Conservation (phyloP, 2,329 filamentous ascomycete genomes). For the Fusarium liriodendri region DNA sequence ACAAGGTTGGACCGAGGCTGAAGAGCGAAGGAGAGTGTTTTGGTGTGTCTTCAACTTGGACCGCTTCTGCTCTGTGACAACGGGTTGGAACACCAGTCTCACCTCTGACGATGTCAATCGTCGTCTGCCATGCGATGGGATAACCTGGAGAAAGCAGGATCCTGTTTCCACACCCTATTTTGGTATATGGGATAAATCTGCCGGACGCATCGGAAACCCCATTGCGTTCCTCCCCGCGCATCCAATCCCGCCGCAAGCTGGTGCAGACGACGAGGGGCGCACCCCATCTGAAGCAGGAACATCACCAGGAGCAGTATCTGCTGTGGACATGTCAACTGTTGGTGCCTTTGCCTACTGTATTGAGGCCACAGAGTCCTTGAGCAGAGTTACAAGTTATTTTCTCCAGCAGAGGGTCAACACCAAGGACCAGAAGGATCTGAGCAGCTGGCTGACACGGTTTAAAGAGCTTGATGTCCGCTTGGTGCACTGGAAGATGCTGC, state of each 20-base stretch:
- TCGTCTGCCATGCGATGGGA: conserved; percentile 53
- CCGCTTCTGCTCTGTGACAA: conserved; percentile 48
- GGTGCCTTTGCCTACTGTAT: conserved; percentile 57
- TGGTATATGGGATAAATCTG: conserved; percentile 54
- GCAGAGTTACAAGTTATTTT: conserved; percentile 55
- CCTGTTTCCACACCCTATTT: conserved; percentile 53
- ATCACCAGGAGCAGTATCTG: conserved; percentile 15
- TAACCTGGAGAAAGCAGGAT: conserved; percentile 51
- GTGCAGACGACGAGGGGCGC: conserved; percentile 3
- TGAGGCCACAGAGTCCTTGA: conserved; percentile 57
- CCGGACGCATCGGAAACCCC: conserved; percentile 47
- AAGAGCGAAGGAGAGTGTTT: conserved; percentile 51
- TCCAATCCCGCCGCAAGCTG: conserved; percentile 2
- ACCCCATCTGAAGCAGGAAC: conserved; percentile 22
- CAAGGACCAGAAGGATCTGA: conserved; percentile 49
- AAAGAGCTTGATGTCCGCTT: conserved; percentile 58
- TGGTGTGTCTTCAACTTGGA: conserved; percentile 53
- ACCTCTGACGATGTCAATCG: conserved; percentile 50
- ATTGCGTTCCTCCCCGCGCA: conserved; percentile 46
- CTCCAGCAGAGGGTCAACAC: conserved; percentile 54
- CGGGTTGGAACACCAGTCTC: conserved; percentile 52
- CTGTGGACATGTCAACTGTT: conserved; percentile 50
- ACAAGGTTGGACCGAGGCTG: conserved; percentile 42
- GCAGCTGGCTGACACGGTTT: conserved; percentile 55
- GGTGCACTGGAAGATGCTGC: conserved; percentile 36